A percentile compares a stretch with the other conserved stretches of the same genome.
Conservation (phyloP, 352 stramenopile species). For the Pythium sp. region DNA sequence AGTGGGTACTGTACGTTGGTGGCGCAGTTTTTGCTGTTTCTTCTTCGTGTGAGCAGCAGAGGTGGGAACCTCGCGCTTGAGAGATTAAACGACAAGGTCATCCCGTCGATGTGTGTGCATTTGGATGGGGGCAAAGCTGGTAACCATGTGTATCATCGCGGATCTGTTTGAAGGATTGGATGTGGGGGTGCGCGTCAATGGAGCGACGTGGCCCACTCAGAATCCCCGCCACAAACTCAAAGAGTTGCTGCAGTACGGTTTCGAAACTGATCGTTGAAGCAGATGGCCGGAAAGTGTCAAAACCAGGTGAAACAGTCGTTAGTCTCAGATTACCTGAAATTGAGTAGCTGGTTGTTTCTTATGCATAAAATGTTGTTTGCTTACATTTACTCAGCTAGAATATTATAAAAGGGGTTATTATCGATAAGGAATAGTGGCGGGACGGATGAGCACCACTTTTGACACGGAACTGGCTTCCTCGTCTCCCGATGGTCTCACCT, state of each 20-base stretch:
- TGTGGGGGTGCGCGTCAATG: background rate
- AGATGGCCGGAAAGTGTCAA: background rate
- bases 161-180: background rate
- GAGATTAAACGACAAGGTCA: no score
- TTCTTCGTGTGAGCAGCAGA: no score
- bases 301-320: background rate
- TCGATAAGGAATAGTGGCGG: background rate
- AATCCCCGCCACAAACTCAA: background rate
- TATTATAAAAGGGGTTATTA: background rate
- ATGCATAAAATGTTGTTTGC: background rate
- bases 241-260: background rate
- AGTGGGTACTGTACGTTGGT: no score
- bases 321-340: background rate
- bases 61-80: no score
- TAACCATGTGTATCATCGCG: background rate
- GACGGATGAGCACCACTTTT: background rate
- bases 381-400: background rate
- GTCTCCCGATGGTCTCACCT: background rate
- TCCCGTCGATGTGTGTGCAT: no score
- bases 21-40: no score
- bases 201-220: constrained; percentile 7
- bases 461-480: constrained; percentile 2
- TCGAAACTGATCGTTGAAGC: background rate
- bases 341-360: background rate
- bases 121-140: no score